Evolutionary conservation across 176 grass and related monocot species (phyloP).

Genomic region (Phoenix dactylifera): DNA sequence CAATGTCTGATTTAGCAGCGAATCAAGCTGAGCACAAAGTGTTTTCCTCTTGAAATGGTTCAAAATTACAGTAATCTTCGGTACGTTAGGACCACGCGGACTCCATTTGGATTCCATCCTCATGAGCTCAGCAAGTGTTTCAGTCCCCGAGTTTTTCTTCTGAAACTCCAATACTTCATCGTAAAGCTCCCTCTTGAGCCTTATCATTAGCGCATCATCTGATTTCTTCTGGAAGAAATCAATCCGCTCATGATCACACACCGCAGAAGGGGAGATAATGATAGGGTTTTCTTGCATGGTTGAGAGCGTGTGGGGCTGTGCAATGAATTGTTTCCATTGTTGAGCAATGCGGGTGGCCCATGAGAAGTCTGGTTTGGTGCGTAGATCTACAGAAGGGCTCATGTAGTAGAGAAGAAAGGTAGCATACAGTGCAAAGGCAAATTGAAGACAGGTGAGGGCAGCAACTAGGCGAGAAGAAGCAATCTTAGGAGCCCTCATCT

Average conservation of each 20-base stretch:
- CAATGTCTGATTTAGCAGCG: constrained; percentile 60
- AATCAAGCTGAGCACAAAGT: constrained; percentile 81
- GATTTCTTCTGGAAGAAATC: constrained; percentile 98
- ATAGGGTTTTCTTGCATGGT: constrained; percentile 13
- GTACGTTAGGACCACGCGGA: neutral
- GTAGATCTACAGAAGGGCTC: constrained; percentile 79
- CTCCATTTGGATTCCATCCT: constrained; percentile 63
- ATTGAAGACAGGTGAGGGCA: constrained; percentile 63
- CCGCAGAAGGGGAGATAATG: constrained; percentile 26
- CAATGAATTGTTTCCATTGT: constrained; percentile 65
- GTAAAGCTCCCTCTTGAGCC: constrained; percentile 86
- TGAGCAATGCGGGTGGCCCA: constrained; percentile 78
- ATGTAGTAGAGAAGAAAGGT: constrained; percentile 99
- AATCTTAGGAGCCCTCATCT: constrained; percentile 23
- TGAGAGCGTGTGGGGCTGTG: constrained; percentile 14
- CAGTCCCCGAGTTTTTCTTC: constrained; percentile 38
- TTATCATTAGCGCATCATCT: constrained; percentile 53
- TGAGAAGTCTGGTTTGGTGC: constrained; percentile 54
- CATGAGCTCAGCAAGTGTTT: constrained; percentile 68
- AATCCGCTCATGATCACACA: constrained; percentile 88
- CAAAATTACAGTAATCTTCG: constrained; percentile 69
- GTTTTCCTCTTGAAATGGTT: constrained; percentile 96
- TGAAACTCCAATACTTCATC: constrained; percentile 68
- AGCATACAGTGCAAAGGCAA: constrained; percentile 86
- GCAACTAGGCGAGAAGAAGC: constrained; percentile 50